Base-by-base conservation (phyloP, 2,329 filamentous ascomycete genomes). In the Aspergillus arachidicola region DNA sequence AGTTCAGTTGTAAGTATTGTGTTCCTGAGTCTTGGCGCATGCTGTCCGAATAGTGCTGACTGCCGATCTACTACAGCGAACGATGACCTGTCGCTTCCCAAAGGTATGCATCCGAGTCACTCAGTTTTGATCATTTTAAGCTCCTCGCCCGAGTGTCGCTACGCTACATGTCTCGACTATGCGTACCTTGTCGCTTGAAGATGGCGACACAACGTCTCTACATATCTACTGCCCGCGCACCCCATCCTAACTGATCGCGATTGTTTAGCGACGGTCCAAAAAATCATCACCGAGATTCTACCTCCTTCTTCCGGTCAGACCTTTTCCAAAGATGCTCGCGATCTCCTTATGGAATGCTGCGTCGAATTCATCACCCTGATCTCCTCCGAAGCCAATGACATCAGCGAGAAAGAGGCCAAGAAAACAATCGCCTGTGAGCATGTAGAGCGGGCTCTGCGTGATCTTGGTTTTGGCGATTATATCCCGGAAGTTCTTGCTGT, bases 341-440 rank as follows among this genome's bases (percentile, higher is more conserved):
- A 99, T 75, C 85, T 98, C 3, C 85, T 99, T 58, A 99, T 99
- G 73, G 95, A 98, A 82, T 98, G 95, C 82, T 99, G 95, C 75
- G 94, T 99, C 73, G 95, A 99, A 79, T 99, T 99, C 79, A 97
- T 99, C 79, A 98, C 95, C 21, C 87, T 99, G 73, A 91, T 99
- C 71, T 97, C 94, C n/a, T 96, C 93, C 55, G 94, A 99, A 82
- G 95, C 95, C 66, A 99, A 99, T 79, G 95, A 99, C 73, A 99
- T 99, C 68, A 96, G 94, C 14, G 95, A 99, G 78, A 97, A 97
- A 79, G 95, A 99, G 75, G 93, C 94, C 57, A 99, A 99, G 84
- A 99, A 99, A 86, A 99, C 95, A 4, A 99, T 99, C 71, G 94
- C 94, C 14, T 96, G 93, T 78, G 95, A 99, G 73, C 95, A 99